These are phyloP conservation scores for Penicillium waksmanii DNA, from an alignment of 495 filamentous ascomycete species.

Conservation along the genomic window DNA sequence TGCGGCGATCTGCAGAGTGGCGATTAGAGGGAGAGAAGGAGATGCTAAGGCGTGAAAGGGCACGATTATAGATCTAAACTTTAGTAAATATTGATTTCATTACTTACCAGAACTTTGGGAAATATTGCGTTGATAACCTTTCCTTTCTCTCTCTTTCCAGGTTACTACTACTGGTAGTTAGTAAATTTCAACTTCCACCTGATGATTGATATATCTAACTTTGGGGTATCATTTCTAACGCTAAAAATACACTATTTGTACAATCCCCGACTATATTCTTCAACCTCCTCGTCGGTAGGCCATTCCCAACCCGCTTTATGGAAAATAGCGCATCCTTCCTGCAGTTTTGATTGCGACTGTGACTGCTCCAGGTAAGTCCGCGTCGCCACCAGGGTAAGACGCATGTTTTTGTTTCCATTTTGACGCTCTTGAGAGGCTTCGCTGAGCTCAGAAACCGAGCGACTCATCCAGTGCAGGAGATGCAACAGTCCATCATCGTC, in stretches of 20 bases:
- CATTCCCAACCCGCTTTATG: conserved; percentile 56
- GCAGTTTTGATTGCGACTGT: conserved; percentile 33
- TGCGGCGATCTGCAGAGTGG: conserved; percentile 52
- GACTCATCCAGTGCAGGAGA: conserved; percentile 58
- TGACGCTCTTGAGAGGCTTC: conserved; percentile 41
- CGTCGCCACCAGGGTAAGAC: conserved; percentile 54
- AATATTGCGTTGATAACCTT: too few species aligned
- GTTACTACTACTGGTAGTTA: too few species aligned
- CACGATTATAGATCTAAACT: conserved; percentile 46
- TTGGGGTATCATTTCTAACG: conserved; percentile 22
- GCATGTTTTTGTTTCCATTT: conserved; percentile 50
- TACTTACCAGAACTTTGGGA: too few species aligned
- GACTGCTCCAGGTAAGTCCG: conserved; percentile 56
- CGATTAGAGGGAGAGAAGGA: conserved; percentile 49
- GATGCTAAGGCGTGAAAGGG: conserved; percentile 40
- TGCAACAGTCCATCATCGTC: conserved; percentile 55
- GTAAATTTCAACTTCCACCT: too few species aligned
- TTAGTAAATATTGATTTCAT: too few species aligned
- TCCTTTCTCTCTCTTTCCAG: too few species aligned
- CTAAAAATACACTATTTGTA: conserved; percentile 31
- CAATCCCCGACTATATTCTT: conserved; percentile 42
- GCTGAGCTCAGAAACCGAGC: conserved; percentile 38
- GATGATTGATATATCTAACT: neutral
- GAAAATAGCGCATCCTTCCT: conserved; percentile 49
- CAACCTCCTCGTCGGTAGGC: conserved; percentile 57